A percentile compares a stretch with the other conserved stretches of the same genome.
Conservation (phyloP, 805 yeast species). For the Cyberlindnera sargentensis region DNA sequence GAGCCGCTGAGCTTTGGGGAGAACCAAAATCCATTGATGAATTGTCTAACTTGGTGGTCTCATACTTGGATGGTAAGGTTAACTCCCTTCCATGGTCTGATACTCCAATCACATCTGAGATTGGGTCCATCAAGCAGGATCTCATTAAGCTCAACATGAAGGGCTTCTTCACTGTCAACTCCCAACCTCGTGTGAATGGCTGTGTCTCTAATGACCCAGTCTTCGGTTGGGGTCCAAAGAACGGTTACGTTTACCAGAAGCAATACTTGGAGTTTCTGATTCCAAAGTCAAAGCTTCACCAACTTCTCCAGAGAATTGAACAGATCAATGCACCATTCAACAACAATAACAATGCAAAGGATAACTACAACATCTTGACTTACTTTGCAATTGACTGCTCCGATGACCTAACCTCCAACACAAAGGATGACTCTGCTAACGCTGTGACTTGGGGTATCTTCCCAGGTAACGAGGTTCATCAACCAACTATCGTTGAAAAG, state of each 20-base stretch:
- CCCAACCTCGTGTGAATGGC: conserved; percentile 92
- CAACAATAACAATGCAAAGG: conserved; percentile 15
- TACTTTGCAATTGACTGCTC: conserved; percentile 68
- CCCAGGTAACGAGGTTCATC: conserved; percentile 91
- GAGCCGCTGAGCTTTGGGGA: conserved; percentile 86
- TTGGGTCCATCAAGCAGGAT: conserved; percentile 50
- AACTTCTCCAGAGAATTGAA: conserved; percentile 39
- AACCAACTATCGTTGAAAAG: conserved; percentile 93
- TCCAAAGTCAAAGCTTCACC: conserved; percentile 40
- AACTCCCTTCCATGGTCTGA: conserved; percentile 91
- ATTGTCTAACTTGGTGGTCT: conserved; percentile 53
- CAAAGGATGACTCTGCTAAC: conserved; percentile 64
- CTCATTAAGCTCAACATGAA: conserved; percentile 57
- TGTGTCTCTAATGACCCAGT: conserved; percentile 58
- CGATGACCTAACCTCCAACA: conserved; percentile 57
- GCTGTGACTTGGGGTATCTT: conserved; percentile 99
- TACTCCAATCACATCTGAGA: conserved; percentile 76
- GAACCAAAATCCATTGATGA: conserved; percentile 56
- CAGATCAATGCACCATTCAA: conserved; percentile 32
- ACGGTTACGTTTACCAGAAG: conserved; percentile 91
- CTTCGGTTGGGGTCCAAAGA: conserved; percentile 93
- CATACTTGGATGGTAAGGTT: conserved; percentile 66
- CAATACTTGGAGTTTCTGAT: conserved; percentile 85
- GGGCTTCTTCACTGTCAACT: conserved; percentile 78
- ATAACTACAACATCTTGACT: conserved; percentile 49